phyloP scores from a whole-genome alignment of 768 basidiomycete genomes.

The Dacryopinax primogenitus region DNA sequence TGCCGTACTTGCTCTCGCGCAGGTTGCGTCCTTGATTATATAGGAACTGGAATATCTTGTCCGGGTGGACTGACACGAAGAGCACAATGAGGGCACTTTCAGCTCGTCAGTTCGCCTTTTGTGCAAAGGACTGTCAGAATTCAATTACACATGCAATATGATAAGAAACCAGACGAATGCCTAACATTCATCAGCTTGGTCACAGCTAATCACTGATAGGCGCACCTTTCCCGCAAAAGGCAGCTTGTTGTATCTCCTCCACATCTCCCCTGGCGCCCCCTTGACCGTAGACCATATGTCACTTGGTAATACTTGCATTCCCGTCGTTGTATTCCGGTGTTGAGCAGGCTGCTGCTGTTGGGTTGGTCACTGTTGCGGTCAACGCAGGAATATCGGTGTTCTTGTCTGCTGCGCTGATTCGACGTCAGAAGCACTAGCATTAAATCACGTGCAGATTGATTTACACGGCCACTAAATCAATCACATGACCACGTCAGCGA shows the following conservation, averaged over 20 bases:
- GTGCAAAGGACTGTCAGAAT: not conserved
- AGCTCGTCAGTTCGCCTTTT: not conserved
- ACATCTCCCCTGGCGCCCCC: not conserved
- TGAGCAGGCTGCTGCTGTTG: no score
- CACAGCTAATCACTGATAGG: slow-evolving; percentile 12
- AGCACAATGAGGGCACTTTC: slow-evolving; percentile 25
- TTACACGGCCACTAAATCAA: no score
- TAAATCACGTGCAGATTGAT: no score
- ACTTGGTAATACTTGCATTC: not conserved
- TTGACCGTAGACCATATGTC: not conserved
- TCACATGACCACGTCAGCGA: no score
- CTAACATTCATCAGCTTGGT: slow-evolving; percentile 28
- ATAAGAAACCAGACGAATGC: slow-evolving; percentile 44
- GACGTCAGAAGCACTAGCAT: no score
- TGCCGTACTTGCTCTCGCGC: slow-evolving; percentile 47
- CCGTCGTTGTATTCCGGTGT: no score
- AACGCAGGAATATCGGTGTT: no score
- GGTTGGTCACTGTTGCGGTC: no score
- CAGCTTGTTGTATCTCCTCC: slow-evolving; percentile 36
- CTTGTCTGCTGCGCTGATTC: no score
- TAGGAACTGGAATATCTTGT: slow-evolving; percentile 51
- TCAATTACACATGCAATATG: slow-evolving; percentile 39
- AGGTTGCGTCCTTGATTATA: slow-evolving; percentile 57
- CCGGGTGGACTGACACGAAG: slow-evolving; percentile 45
- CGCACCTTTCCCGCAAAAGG: slow-evolving; percentile 44